Evolutionary conservation across 2,329 filamentous ascomycete species (phyloP), one percentile per base, ranked within the genome.

Genomic region (Gnomoniopsis smithogilvyi): DNA sequence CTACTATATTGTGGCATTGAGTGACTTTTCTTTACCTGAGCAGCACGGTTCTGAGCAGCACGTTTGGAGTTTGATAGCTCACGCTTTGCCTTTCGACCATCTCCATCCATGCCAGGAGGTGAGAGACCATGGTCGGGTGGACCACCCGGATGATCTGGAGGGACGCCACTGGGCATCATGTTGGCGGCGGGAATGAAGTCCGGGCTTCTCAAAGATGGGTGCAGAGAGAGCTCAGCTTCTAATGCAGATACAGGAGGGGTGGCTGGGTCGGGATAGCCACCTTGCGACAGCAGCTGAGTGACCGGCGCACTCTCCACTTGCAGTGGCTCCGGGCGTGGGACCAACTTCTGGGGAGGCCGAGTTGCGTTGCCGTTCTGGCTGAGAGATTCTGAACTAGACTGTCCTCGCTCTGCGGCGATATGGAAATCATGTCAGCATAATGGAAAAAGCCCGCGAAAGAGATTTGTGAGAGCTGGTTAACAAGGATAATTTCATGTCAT

Each of bases 41-140:
- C 95, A 67, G 94, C 95, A 72, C 95, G 83, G 71, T 99, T 99
- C 72, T 99, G 95, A 11, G 95, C 95, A 30, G 95, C 95, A 65
- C 95, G 89, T 78, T 98, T 99, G 41, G 92, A 96, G 48, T 93
- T 95, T 26, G 93, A 97, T 62, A 99, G 78, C 75, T 97, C 94
- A 56, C 95, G 85, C 75, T 96, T 96, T 14, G 88, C 88, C 75
- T 95, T 94, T 54, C 88, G 82, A 63, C 87, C 84, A 63, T 90
- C 75, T 64, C 77, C 65, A 19, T 63, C 61, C 3, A 66, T 56
- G 49, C 67, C 67, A 11, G 67, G 63, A 6, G 67, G 62, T 3
- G 61, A 50, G 24, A 62, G 33, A 21, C 69, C 62, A 11, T 65
- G 70, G 6, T 71, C 72, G 15, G 73, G 69, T 36, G 70, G 67